These are phyloP conservation scores for Nicotiana tabacum DNA, from an alignment of 257 asterid genomes.

Conservation along the genomic window DNA sequence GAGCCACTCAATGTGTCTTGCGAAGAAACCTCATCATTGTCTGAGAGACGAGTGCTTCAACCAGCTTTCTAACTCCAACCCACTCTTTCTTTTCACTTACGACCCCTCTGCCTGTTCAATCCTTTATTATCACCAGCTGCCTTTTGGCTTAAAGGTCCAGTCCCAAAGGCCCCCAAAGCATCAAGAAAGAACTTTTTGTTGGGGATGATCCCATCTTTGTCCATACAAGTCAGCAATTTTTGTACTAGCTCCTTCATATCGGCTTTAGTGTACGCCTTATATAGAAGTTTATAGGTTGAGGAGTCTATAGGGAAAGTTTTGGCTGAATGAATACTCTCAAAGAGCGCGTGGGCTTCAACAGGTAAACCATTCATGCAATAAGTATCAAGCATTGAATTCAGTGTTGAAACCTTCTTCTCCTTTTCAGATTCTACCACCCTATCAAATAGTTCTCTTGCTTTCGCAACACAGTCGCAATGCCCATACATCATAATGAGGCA, in stretches of 20 bases:
- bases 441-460: slow-evolving; percentile 77
- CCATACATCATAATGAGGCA: slow-evolving; percentile 80
- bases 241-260: slow-evolving; percentile 66
- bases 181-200: slow-evolving; percentile 81
- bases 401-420: slow-evolving; percentile 71
- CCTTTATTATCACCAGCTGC: slow-evolving; percentile 19
- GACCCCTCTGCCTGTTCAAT: background rate
- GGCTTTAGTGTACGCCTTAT: slow-evolving; percentile 79
- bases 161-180: slow-evolving; percentile 67
- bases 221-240: slow-evolving; percentile 62
- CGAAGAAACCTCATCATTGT: background rate
- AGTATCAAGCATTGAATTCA: slow-evolving; percentile 86
- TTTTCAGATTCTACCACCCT: slow-evolving; percentile 41
- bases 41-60: background rate
- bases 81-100: background rate
- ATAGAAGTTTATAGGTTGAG: slow-evolving; percentile 78
- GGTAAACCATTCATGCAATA: slow-evolving; percentile 77
- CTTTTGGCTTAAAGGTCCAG: slow-evolving; percentile 42
- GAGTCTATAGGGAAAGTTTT: slow-evolving; percentile 43
- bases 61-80: background rate
- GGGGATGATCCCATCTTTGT: slow-evolving; percentile 77
- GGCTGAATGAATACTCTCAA: slow-evolving; percentile 44
- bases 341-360: slow-evolving; percentile 67
- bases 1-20: background rate
- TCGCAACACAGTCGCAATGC: slow-evolving; percentile 62